Conservation (phyloP, 2,329 filamentous ascomycete genomes). For the Fusarium nurragi region DNA sequence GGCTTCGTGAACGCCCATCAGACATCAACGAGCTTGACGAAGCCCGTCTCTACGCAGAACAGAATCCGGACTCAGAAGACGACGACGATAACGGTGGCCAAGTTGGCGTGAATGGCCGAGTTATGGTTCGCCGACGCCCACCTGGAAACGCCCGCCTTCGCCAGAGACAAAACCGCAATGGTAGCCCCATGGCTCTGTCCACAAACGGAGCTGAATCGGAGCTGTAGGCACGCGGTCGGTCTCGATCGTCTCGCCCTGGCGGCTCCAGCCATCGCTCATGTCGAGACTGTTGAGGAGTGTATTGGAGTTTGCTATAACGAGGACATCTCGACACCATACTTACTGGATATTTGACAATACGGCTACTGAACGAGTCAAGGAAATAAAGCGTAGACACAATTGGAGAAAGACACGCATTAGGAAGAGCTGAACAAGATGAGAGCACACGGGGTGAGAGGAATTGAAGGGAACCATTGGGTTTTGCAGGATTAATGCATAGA, state of each 20-base stretch:
- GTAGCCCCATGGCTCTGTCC: conserved; percentile 66
- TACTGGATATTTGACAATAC: conserved; percentile 17
- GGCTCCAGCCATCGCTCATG: neutral
- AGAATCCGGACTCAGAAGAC: conserved; percentile 66
- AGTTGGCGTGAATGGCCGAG: conserved; percentile 53
- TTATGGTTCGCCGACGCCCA: conserved; percentile 55
- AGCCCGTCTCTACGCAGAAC: conserved; percentile 62
- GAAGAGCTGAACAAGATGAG: conserved; percentile 10
- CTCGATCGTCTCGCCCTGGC: neutral
- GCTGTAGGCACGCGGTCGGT: conserved; percentile 50
- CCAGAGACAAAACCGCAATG: conserved; percentile 60
- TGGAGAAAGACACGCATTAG: conserved; percentile 13
- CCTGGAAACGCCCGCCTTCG: conserved; percentile 55
- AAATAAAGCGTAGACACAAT: conserved; percentile 17
- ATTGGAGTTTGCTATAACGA: neutral
- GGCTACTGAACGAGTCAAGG: neutral
- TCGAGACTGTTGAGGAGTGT: neutral
- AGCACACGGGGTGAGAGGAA: neutral
- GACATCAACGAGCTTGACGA: conserved; percentile 89
- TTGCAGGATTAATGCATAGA: conserved; percentile 47
- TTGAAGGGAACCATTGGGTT: conserved; percentile 31
- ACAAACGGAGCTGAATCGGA: conserved; percentile 67
- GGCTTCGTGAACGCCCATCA: conserved; percentile 85
- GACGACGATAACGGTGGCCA: conserved; percentile 62
- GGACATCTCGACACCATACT: neutral